Percentiles rank a stretch among this genome's conserved stretches.
Evolutionary conservation across 768 basidiomycete species (phyloP).

Genomic region (Kwoniella mangroviensis): DNA sequence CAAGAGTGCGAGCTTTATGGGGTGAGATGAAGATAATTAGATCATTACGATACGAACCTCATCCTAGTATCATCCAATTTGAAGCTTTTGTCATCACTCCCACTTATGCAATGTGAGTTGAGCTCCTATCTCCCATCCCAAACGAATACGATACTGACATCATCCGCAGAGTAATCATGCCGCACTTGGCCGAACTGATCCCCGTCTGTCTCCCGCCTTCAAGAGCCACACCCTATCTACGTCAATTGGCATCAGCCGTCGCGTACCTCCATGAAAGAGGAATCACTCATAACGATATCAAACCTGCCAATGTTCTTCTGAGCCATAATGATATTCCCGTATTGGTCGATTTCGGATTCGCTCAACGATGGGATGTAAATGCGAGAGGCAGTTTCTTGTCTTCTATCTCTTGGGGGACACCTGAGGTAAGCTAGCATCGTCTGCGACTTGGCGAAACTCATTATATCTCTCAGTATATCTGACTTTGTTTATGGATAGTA

Average conservation of each 20-base stretch:
- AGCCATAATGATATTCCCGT: slow-evolving; percentile 70
- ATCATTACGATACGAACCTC: slow-evolving; percentile 78
- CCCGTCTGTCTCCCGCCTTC: slow-evolving; percentile 84
- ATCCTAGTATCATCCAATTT: slow-evolving; percentile 90
- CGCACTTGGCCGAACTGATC: slow-evolving; percentile 80
- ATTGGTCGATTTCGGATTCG: slow-evolving; percentile 95
- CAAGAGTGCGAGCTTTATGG: slow-evolving; percentile 91
- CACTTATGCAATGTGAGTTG: slow-evolving; percentile 80
- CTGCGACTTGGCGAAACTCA: neutral
- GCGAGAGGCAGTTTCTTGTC: slow-evolving; percentile 44
- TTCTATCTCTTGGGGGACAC: slow-evolving; percentile 69
- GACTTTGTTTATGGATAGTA: slow-evolving; percentile 65
- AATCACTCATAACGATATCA: slow-evolving; percentile 60
- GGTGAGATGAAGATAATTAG: slow-evolving; percentile 97
- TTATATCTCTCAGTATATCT: neutral
- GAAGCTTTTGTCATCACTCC: slow-evolving; percentile 92
- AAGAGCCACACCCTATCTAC: slow-evolving; percentile 64
- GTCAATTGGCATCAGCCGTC: slow-evolving; percentile 54
- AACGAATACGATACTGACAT: neutral
- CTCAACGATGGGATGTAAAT: slow-evolving; percentile 80
- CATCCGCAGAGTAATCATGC: slow-evolving; percentile 64
- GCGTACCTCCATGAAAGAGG: slow-evolving; percentile 56
- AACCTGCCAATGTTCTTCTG: slow-evolving; percentile 91
- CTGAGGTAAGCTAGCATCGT: slow-evolving; percentile 66
- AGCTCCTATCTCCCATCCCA: neutral